A percentile compares a stretch with the other conserved stretches of the same genome.
Conservation (phyloP, 441 rosid genomes). For the Metrosideros polymorpha region DNA sequence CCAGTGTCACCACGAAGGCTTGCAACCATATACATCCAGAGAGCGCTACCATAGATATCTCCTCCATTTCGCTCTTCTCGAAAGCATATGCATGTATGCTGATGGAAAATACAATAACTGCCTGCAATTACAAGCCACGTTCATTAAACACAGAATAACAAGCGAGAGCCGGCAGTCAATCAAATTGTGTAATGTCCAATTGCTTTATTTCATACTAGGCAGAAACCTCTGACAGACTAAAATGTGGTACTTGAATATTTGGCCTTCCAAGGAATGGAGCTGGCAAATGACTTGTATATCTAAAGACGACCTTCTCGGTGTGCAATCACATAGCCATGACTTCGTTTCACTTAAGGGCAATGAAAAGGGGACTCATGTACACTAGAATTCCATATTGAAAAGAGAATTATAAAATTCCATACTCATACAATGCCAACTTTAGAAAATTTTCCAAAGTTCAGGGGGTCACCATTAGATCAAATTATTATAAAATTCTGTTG, state of each 20-base stretch:
- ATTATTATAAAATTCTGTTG: background rate
- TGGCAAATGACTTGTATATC: background rate
- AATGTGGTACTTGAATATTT: background rate
- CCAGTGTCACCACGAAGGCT: constrained; percentile 88
- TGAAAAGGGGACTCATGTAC: background rate
- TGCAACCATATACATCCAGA: constrained; percentile 99
- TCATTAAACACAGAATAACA: background rate
- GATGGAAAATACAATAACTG: constrained; percentile 76
- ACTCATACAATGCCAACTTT: background rate
- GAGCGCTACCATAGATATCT: constrained; percentile 92
- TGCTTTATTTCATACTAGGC: background rate
- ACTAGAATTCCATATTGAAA: background rate
- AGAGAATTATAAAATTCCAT: background rate
- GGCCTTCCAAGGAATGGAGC: background rate
- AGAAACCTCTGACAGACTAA: background rate
- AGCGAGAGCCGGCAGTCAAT: background rate
- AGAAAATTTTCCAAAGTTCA: background rate
- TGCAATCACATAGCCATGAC: background rate
- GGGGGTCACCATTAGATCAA: background rate
- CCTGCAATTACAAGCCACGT: constrained; percentile 41
- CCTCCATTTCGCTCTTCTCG: constrained; percentile 96
- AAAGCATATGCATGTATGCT: constrained; percentile 76
- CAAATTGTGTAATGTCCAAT: background rate
- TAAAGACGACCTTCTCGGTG: background rate
- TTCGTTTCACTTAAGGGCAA: background rate